phyloP scores from a whole-genome alignment of 345 rosid species.

The Populus pruinosa region DNA sequence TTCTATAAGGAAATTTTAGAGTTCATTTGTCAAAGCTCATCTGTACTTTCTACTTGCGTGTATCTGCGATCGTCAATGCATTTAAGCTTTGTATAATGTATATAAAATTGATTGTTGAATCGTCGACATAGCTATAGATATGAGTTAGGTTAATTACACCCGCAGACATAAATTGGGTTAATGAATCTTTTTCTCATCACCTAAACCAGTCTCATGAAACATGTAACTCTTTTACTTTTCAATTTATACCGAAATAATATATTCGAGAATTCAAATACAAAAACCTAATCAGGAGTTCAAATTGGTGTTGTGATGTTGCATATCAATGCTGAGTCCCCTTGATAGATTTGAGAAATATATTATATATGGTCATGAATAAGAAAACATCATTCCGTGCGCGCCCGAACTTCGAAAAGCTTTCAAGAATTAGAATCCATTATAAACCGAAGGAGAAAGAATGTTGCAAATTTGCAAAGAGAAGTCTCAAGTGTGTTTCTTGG shows the following conservation, averaged over 20 bases:
- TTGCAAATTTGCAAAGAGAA: neutral
- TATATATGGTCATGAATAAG: neutral
- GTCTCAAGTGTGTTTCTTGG: too few species aligned
- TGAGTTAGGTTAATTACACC: too few species aligned
- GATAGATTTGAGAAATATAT: neutral
- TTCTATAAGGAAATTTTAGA: neutral
- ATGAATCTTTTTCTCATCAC: neutral
- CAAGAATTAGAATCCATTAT: too few species aligned
- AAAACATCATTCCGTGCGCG: neutral
- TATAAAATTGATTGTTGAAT: neutral
- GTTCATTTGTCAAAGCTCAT: neutral
- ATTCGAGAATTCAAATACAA: neutral
- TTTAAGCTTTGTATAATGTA: neutral
- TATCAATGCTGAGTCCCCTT: neutral
- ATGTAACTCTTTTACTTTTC: too few species aligned
- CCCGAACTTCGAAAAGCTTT: neutral
- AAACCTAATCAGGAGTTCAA: too few species aligned
- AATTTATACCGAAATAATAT: too few species aligned
- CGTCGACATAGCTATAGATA: too few species aligned
- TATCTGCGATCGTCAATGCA: neutral
- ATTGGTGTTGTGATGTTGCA: neutral
- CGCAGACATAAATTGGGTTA: too few species aligned
- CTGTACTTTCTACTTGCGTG: neutral
- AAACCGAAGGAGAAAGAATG: neutral
- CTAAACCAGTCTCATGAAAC: neutral